Conservation (phyloP, 371 early-diverging fungal species). For the Lichtheimia hyalospora region DNA sequence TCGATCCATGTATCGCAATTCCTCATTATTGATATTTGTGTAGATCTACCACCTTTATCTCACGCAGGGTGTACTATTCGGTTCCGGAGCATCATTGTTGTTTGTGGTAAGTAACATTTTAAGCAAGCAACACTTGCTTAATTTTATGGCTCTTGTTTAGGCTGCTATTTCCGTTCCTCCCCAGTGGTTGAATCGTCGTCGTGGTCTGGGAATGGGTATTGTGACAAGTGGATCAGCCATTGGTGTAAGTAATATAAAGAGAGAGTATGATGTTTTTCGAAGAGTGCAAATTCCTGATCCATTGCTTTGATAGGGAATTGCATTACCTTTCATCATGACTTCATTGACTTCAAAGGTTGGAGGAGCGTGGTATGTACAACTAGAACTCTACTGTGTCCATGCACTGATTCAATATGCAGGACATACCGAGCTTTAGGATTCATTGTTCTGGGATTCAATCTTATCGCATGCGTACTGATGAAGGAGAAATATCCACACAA, state of each 20-base stretch:
- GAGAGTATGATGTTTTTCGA: too few relatives aligned
- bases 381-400: neutral
- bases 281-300: too few relatives aligned
- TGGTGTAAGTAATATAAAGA: too few relatives aligned
- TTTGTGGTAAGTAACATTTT: constrained; percentile 13
- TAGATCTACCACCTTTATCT: constrained; percentile 58
- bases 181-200: constrained; percentile 66
- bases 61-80: constrained; percentile 64
- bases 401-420: neutral
- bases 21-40: neutral
- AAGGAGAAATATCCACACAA: constrained; percentile 18
- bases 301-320: too few relatives aligned
- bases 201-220: constrained; percentile 70
- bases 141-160: neutral
- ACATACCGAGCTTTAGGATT: constrained; percentile 41
- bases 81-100: constrained; percentile 52
- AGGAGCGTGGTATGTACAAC: constrained; percentile 31
- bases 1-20: neutral
- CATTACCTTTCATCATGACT: constrained; percentile 58
- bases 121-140: neutral
- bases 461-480: constrained; percentile 26
- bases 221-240: constrained; percentile 72
- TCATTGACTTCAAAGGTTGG: constrained; percentile 49
- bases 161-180: constrained; percentile 43
- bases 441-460: constrained; percentile 31